Evolutionary conservation across 208 protist genomes (phyloP).

Genomic region (Leishmania gerbilli): DNA sequence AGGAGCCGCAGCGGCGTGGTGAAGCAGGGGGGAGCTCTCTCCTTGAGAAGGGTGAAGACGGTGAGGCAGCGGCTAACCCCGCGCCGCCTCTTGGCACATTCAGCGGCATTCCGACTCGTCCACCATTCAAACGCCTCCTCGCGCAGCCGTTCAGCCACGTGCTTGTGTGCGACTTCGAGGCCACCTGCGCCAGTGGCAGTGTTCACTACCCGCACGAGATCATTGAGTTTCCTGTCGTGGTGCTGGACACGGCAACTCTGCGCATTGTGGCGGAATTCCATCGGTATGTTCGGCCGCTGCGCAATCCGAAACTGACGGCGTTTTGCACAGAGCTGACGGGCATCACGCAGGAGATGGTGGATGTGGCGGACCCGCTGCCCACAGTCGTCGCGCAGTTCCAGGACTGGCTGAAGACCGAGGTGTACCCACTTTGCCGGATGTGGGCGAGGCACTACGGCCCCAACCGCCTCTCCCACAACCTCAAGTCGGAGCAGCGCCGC

Average conservation of each 20-base stretch:
- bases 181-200: conserved; percentile 79
- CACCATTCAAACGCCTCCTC: conserved; percentile 41
- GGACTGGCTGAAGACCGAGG: conserved; percentile 57
- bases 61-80: not conserved
- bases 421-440: conserved; percentile 72
- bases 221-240: conserved; percentile 96
- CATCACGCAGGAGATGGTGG: conserved; percentile 93
- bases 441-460: conserved; percentile 39
- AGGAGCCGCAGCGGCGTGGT: conserved; percentile 10
- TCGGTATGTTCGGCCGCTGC: conserved; percentile 87
- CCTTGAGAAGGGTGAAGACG: conserved; percentile 2
- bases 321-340: conserved; percentile 96
- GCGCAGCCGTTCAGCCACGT: conserved; percentile 90
- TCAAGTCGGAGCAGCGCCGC: conserved; percentile 50
- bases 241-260: conserved; percentile 74
- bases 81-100: conserved; percentile 9
- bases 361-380: conserved; percentile 66
- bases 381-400: conserved; percentile 65
- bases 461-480: conserved; percentile 40
- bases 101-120: conserved; percentile 35
- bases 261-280: conserved; percentile 86
- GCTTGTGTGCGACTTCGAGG: conserved; percentile 93
- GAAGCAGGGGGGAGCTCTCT: not conserved
- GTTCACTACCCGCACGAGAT: conserved; percentile 93
- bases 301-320: conserved; percentile 71